Conservation (phyloP, 495 filamentous ascomycete genomes). For the Penicillium chermesinum region DNA sequence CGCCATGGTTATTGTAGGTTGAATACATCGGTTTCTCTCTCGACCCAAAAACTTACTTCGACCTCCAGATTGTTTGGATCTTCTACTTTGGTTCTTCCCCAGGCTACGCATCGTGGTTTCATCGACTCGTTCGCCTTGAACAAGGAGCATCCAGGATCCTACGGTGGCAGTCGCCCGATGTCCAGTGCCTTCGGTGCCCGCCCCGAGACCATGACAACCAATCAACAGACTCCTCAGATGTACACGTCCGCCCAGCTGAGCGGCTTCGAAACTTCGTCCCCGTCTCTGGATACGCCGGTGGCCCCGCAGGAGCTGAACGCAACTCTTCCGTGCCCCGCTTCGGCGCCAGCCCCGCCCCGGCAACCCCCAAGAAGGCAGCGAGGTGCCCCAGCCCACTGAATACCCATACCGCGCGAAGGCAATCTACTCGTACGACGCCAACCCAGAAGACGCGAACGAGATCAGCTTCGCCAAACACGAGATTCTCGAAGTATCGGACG, state of each 20-base stretch:
- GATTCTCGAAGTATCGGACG: conserved; percentile 93
- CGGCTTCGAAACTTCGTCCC: conserved; percentile 96
- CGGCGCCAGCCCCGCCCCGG: conserved; percentile 30
- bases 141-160: conserved; percentile 64
- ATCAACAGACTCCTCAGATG: conserved; percentile 76
- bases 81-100: conserved; percentile 96
- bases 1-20: conserved; percentile 83
- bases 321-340: conserved; percentile 57
- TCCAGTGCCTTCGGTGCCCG: conserved; percentile 50
- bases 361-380: conserved; percentile 35
- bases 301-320: conserved; percentile 52
- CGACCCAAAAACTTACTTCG: conserved; percentile 5
- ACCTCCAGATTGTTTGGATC: conserved; percentile 87
- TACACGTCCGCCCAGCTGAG: conserved; percentile 93
- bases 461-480: conserved; percentile 97
- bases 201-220: conserved; percentile 76
- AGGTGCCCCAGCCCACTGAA: conserved; percentile 78
- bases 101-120: conserved; percentile 81
- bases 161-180: conserved; percentile 58
- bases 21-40: background rate
- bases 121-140: conserved; percentile 94
- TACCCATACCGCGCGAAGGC: conserved; percentile 97
- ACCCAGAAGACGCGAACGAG: conserved; percentile 96
- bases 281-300: conserved; percentile 71
- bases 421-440: conserved; percentile 97